Conservation (phyloP, 1,139 yeast genomes). For the Pichia sp. region DNA sequence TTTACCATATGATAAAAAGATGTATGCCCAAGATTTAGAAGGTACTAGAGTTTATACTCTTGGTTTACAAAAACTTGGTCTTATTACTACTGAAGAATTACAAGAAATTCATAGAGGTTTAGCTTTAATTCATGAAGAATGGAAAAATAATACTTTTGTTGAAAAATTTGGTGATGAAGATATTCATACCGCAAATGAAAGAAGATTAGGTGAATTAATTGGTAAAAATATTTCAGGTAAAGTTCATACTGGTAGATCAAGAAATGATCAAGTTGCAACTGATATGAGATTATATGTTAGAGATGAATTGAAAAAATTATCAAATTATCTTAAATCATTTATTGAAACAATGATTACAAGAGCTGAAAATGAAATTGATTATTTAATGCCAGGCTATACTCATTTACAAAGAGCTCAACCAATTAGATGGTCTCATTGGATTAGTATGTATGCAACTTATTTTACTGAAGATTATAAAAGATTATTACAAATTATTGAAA, state of each 20-base stretch:
- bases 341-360: slow-evolving; percentile 64
- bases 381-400: slow-evolving; percentile 97
- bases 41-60: slow-evolving; percentile 91
- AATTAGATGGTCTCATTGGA: slow-evolving; percentile 98
- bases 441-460: slow-evolving; percentile 90
- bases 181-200: slow-evolving; percentile 97
- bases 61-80: slow-evolving; percentile 75
- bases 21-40: slow-evolving; percentile 90
- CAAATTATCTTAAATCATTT: slow-evolving; percentile 52
- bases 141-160: slow-evolving; percentile 68
- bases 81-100: slow-evolving; percentile 67
- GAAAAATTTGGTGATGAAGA: slow-evolving; percentile 96
- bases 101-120: slow-evolving; percentile 77
- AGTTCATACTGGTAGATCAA: slow-evolving; percentile 96
- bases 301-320: slow-evolving; percentile 58
- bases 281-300: slow-evolving; percentile 95
- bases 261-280: slow-evolving; percentile 98
- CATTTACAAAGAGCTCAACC: slow-evolving; percentile 99
- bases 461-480: slow-evolving; percentile 86
- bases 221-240: slow-evolving; percentile 94
- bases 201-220: slow-evolving; percentile 92
- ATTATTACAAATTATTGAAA: slow-evolving; percentile 67
- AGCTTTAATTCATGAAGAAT: slow-evolving; percentile 63
- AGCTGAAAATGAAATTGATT: slow-evolving; percentile 80
- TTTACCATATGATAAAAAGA: slow-evolving; percentile 86